These are phyloP conservation scores for Mortierella sp. DNA, from an alignment of 371 early-diverging fungal species.

Conservation along the genomic window DNA sequence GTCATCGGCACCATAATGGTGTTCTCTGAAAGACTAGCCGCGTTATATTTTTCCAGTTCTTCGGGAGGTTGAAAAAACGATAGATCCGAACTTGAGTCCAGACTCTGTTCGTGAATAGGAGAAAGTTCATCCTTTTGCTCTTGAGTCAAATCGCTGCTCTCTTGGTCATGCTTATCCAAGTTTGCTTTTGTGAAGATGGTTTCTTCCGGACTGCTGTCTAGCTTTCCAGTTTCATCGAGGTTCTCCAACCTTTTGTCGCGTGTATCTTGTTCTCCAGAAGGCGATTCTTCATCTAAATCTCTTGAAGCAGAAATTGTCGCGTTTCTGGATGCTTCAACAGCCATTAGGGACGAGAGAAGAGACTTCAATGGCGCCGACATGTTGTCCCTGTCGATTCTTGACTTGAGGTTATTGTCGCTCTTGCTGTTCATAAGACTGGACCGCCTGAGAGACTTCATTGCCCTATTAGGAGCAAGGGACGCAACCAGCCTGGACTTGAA, in stretches of 20 bases:
- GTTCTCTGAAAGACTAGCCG: slow-evolving; percentile 2
- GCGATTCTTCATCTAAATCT: background rate
- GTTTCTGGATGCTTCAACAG: background rate
- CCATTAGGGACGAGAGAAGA: slow-evolving; percentile 10
- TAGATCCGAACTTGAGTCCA: background rate
- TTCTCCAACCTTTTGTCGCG: background rate
- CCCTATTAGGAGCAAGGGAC: slow-evolving; percentile 23
- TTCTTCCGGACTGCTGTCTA: background rate
- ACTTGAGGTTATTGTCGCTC: slow-evolving; percentile 42
- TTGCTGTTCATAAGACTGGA: slow-evolving; percentile 37
- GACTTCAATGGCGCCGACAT: slow-evolving; percentile 32
- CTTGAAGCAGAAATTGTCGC: background rate
- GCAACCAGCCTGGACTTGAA: slow-evolving; percentile 3
- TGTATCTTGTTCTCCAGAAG: background rate
- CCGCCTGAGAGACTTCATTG: slow-evolving; percentile 35
- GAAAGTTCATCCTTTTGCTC: background rate
- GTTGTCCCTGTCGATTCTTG: slow-evolving; percentile 17
- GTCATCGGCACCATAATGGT: slow-evolving; percentile 7
- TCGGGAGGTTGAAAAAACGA: slow-evolving; percentile 23
- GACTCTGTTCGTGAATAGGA: background rate
- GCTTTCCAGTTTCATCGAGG: background rate
- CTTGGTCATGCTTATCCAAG: no score
- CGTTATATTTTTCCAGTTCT: slow-evolving; percentile 11
- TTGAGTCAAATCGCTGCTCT: background rate
- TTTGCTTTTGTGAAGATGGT: background rate